Evolutionary conservation across 2,329 filamentous ascomycete genomes (phyloP).

Genomic region (Pseudocercospora fuligena): DNA sequence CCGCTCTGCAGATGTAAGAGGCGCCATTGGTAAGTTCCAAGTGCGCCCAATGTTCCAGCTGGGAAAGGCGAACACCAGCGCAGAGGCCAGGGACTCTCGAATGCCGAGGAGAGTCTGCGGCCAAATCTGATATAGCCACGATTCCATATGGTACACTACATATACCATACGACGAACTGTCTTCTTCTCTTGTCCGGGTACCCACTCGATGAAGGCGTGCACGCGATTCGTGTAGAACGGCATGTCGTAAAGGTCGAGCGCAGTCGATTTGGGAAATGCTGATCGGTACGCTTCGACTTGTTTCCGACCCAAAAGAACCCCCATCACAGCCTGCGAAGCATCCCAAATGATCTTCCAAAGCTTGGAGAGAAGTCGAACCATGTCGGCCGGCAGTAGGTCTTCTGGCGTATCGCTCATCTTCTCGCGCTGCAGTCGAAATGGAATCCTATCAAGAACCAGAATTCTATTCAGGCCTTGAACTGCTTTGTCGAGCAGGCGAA

Average conservation of each 20-base stretch:
- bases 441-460: not conserved
- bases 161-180: not conserved
- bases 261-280: not conserved
- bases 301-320: not conserved
- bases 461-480: slow-evolving; percentile 6
- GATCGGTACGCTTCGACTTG: not conserved
- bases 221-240: not conserved
- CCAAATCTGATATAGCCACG: slow-evolving; percentile 1
- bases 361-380: not conserved
- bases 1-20: not conserved
- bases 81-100: not conserved
- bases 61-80: not conserved
- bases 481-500: not conserved
- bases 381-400: not conserved
- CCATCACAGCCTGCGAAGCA: not conserved
- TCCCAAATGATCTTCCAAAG: not conserved
- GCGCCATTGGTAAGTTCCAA: not conserved
- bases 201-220: not conserved
- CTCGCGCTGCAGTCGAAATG: not conserved
- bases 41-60: not conserved
- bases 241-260: not conserved
- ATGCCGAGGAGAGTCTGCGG: not conserved
- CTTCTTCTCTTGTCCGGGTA: not conserved
- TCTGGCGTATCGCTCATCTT: not conserved
- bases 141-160: slow-evolving; percentile 2